A percentile compares a stretch with the other conserved stretches of the same genome.
phyloP scores from a whole-genome alignment of 228 moss, liverwort and hornwort genomes.

The Sphagnum magellanicum region DNA sequence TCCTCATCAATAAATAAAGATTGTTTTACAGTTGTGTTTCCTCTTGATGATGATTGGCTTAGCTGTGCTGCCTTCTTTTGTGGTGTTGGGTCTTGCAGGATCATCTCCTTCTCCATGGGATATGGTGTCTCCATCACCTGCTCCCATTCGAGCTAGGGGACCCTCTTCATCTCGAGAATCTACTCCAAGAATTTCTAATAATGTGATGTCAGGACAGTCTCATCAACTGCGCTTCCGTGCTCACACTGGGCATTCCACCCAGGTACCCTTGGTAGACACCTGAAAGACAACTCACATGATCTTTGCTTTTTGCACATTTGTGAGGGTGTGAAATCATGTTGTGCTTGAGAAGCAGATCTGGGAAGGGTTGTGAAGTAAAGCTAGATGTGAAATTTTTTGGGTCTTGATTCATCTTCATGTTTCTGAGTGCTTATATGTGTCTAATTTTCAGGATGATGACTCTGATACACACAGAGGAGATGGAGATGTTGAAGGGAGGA shows the following conservation, averaged over 20 bases:
- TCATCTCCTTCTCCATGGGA: slow-evolving; percentile 97
- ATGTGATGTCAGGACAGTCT: slow-evolving; percentile 33
- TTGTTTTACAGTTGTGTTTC: not conserved
- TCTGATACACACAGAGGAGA: slow-evolving; percentile 23
- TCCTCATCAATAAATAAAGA: not conserved
- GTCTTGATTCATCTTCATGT: too few species aligned
- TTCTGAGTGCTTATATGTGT: not conserved
- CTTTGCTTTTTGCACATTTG: too few species aligned
- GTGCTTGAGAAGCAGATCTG: too few species aligned
- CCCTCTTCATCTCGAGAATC: slow-evolving; percentile 37
- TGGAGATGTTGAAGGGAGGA: slow-evolving; percentile 33
- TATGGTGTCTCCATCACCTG: slow-evolving; percentile 78
- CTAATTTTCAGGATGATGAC: slow-evolving; percentile 27
- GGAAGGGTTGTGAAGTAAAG: too few species aligned
- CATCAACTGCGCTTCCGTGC: slow-evolving; percentile 76
- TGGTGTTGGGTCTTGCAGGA: slow-evolving; percentile 12
- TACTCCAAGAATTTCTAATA: slow-evolving; percentile 35
- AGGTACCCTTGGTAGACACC: slow-evolving; percentile 36
- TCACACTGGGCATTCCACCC: slow-evolving; percentile 42
- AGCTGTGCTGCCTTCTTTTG: not conserved
- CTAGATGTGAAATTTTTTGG: too few species aligned
- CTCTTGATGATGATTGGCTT: not conserved
- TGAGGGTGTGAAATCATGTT: not conserved
- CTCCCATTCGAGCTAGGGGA: slow-evolving; percentile 89
- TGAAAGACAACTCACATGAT: too few species aligned